These are phyloP conservation scores for Boeremia lycopersici DNA, from an alignment of 2,329 filamentous ascomycete species.

Conservation along the genomic window DNA sequence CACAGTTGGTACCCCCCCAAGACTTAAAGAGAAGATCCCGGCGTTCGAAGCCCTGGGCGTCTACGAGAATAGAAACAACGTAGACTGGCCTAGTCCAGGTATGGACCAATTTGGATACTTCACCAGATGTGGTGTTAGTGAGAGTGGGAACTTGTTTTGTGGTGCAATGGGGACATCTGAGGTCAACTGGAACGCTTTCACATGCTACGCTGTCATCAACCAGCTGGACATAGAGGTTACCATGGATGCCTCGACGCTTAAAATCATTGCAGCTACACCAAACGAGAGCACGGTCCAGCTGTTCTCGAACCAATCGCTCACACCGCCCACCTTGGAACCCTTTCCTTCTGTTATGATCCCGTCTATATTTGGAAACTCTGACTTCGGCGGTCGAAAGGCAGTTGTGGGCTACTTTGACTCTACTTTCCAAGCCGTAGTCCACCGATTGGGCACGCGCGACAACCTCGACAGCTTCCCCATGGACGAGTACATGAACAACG, in stretches of 20 bases:
- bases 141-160: not conserved
- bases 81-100: not conserved
- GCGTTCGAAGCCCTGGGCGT: not conserved
- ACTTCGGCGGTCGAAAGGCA: not conserved
- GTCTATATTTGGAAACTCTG: not conserved
- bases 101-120: not conserved
- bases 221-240: slow-evolving; percentile 1
- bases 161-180: not conserved
- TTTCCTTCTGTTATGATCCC: slow-evolving; percentile 1
- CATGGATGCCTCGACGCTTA: not conserved
- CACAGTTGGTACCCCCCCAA: not conserved
- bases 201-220: not conserved
- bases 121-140: not conserved
- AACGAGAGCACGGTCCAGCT: not conserved
- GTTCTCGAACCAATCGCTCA: not conserved
- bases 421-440: not conserved
- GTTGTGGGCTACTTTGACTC: not conserved
- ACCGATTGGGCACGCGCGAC: not conserved
- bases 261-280: not conserved
- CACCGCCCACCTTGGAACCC: not conserved
- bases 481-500: not conserved
- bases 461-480: not conserved
- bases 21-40: not conserved
- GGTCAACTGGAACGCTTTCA: slow-evolving; percentile 3
- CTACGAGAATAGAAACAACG: not conserved